Evolutionary conservation across 306 rosid genomes (phyloP).

Genomic region (Abrus precatorius): DNA sequence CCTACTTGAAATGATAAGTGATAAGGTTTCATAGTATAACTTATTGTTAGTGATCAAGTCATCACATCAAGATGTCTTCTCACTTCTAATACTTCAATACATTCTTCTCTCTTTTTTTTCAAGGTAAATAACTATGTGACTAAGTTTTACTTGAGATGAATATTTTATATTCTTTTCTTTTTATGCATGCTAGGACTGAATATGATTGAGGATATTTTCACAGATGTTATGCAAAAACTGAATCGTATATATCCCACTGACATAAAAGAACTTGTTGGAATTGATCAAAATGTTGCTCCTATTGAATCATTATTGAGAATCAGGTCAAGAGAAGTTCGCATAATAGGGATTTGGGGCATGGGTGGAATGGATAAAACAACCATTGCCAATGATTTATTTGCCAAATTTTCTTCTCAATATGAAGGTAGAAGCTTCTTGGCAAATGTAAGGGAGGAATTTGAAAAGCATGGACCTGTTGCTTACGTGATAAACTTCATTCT

Average conservation of each 20-base stretch:
- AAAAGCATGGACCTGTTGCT: constrained; percentile 11
- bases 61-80: background rate
- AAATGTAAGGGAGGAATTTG: constrained; percentile 27
- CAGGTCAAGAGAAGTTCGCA: constrained; percentile 31
- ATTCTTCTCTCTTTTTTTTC: background rate
- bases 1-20: too few relatives aligned
- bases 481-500: constrained; percentile 34
- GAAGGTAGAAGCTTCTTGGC: constrained; percentile 40
- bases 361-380: constrained; percentile 43
- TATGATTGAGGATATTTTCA: constrained; percentile 36
- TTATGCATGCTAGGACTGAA: constrained; percentile 36
- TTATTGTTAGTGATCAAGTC: background rate
- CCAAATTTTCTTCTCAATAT: constrained; percentile 27
- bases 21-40: background rate
- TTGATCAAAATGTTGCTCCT: constrained; percentile 26
- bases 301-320: constrained; percentile 36
- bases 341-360: constrained; percentile 47
- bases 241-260: constrained; percentile 21
- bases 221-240: constrained; percentile 39
- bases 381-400: constrained; percentile 35
- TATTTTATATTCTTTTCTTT: background rate
- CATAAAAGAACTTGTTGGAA: constrained; percentile 35
- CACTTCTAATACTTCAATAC: background rate
- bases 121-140: constrained; percentile 6
- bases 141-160: background rate